Percentiles rank a stretch among this genome's conserved stretches.
phyloP scores from a whole-genome alignment of 1,139 yeast genomes.

The Pichia sp. region DNA sequence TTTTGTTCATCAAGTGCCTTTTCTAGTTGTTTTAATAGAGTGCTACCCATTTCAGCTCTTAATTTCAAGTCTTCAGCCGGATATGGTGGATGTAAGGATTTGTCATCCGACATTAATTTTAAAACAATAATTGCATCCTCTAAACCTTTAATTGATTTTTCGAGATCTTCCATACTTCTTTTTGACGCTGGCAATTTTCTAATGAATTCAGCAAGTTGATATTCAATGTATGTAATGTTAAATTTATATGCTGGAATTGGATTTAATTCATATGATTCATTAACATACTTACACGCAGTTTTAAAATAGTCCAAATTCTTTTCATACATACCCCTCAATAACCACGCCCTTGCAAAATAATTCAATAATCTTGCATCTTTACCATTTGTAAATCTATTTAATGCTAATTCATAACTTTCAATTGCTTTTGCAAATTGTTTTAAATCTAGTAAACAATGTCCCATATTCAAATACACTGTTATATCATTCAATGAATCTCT shows the following conservation, averaged over 20 bases:
- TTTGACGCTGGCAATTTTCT: slow-evolving; percentile 56
- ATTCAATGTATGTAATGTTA: slow-evolving; percentile 79
- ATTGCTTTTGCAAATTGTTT: slow-evolving; percentile 81
- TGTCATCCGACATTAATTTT: slow-evolving; percentile 48
- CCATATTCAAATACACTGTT: slow-evolving; percentile 77
- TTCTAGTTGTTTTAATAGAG: slow-evolving; percentile 66
- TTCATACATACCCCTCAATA: slow-evolving; percentile 68
- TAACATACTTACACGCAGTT: slow-evolving; percentile 57
- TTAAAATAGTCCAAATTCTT: slow-evolving; percentile 53
- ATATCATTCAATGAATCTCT: slow-evolving; percentile 80
- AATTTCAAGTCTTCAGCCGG: slow-evolving; percentile 74
- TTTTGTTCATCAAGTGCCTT: slow-evolving; percentile 68
- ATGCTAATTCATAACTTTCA: slow-evolving; percentile 80
- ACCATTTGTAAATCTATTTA: slow-evolving; percentile 58
- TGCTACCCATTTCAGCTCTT: slow-evolving; percentile 80
- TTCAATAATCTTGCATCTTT: slow-evolving; percentile 61
- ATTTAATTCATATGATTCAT: slow-evolving; percentile 41
- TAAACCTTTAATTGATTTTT: slow-evolving; percentile 50
- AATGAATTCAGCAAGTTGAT: slow-evolving; percentile 79
- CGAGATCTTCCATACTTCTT: slow-evolving; percentile 59
- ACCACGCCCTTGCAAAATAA: slow-evolving; percentile 87
- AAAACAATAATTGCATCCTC: slow-evolving; percentile 58
- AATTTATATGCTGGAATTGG: slow-evolving; percentile 49
- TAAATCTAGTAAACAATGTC: slow-evolving; percentile 79
- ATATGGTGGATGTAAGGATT: slow-evolving; percentile 54